A percentile compares a stretch with the other conserved stretches of the same genome.
These are phyloP conservation scores for Didymella exigua DNA, from an alignment of 2,329 filamentous ascomycete genomes.

Conservation along the genomic window DNA sequence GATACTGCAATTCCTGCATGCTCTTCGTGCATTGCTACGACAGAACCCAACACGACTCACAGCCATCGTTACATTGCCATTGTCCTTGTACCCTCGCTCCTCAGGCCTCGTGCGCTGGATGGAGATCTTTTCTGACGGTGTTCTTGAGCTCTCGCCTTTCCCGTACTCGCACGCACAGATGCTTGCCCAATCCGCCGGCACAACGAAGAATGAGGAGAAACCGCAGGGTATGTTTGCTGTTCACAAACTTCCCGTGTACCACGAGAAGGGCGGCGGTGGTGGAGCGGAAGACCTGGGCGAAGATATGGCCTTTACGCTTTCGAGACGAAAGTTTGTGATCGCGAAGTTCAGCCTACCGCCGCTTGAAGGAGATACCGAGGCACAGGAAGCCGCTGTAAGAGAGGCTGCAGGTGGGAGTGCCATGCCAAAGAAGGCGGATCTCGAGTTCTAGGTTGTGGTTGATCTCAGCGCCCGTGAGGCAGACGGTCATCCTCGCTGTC, in stretches of 20 bases:
- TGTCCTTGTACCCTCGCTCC: slow-evolving; percentile 77
- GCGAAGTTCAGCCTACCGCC: slow-evolving; percentile 90
- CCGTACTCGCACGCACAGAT: slow-evolving; percentile 64
- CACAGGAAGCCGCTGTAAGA: slow-evolving; percentile 55
- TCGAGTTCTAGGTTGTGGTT: slow-evolving; percentile 65
- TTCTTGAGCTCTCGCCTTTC: slow-evolving; percentile 80
- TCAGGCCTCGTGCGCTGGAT: slow-evolving; percentile 83
- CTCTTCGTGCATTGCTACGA: slow-evolving; percentile 75
- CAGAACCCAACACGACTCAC: slow-evolving; percentile 69
- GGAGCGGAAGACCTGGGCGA: slow-evolving; percentile 69
- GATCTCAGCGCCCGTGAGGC: slow-evolving; percentile 3
- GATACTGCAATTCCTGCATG: slow-evolving; percentile 81
- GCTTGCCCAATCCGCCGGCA: slow-evolving; percentile 53
- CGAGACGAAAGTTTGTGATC: slow-evolving; percentile 80
- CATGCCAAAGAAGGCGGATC: slow-evolving; percentile 61
- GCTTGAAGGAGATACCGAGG: slow-evolving; percentile 73
- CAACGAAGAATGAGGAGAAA: slow-evolving; percentile 70
- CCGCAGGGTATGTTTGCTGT: slow-evolving; percentile 86
- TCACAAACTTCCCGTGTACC: slow-evolving; percentile 80
- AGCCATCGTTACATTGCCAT: slow-evolving; percentile 75
- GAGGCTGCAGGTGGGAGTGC: slow-evolving; percentile 51
- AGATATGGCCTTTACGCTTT: slow-evolving; percentile 89
- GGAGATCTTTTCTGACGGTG: slow-evolving; percentile 82
- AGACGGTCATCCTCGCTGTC: slow-evolving; percentile 38
- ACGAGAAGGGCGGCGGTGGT: slow-evolving; percentile 85